Conservation (phyloP, 78 protist genomes). For the Dictyostelium citrinum region DNA sequence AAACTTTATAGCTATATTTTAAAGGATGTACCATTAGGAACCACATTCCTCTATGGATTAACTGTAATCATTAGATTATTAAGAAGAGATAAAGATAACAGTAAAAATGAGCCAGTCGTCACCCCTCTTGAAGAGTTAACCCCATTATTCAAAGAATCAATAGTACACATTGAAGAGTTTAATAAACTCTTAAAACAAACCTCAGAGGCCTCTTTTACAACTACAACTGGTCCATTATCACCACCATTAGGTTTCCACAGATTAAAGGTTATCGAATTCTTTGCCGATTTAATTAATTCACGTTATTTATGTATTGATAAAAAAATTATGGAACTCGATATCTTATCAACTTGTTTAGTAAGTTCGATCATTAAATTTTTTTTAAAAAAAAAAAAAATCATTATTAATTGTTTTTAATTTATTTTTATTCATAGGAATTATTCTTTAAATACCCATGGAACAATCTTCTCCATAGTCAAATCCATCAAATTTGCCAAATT, state of each 20-base stretch:
- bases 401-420: neutral
- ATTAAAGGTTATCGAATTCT: constrained; percentile 77
- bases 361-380: neutral
- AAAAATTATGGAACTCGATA: constrained; percentile 66
- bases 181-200: constrained; percentile 35
- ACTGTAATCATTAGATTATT: constrained; percentile 78
- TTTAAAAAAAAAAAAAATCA: neutral
- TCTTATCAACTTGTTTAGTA: constrained; percentile 74
- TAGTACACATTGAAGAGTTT: constrained; percentile 44
- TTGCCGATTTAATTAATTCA: constrained; percentile 77
- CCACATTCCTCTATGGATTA: constrained; percentile 67
- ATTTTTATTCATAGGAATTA: constrained; percentile 27
- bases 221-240: constrained; percentile 75
- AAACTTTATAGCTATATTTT: constrained; percentile 56
- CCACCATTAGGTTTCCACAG: constrained; percentile 81
- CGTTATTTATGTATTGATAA: constrained; percentile 81
- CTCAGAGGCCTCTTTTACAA: constrained; percentile 34
- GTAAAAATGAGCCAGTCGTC: neutral
- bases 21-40: constrained; percentile 69
- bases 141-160: constrained; percentile 47
- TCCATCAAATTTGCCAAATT: constrained; percentile 70
- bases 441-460: constrained; percentile 81
- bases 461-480: constrained; percentile 74
- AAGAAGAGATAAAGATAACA: constrained; percentile 71
- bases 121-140: constrained; percentile 35